These are phyloP conservation scores for Brassica incana DNA, from an alignment of 345 rosid species.

Conservation along the genomic window DNA sequence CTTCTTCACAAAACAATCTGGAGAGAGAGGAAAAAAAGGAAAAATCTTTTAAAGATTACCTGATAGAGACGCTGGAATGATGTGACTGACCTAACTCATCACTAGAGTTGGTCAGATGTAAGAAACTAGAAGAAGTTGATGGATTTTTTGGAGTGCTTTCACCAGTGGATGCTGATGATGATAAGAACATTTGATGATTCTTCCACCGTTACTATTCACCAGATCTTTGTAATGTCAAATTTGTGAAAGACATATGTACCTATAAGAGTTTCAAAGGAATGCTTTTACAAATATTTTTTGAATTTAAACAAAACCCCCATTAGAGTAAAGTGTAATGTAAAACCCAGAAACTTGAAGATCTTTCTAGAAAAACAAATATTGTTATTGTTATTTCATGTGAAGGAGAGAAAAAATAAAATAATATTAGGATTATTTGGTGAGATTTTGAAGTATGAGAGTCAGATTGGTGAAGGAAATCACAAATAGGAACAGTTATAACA, in stretches of 20 bases:
- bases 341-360: constrained; percentile 6
- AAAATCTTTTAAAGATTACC: constrained; percentile 44
- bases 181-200: constrained; percentile 49
- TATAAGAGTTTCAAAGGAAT: not conserved
- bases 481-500: constrained; percentile 28
- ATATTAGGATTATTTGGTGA: constrained; percentile 32
- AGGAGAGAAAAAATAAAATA: constrained; percentile 35
- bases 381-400: constrained; percentile 48
- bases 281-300: not conserved
- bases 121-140: constrained; percentile 43
- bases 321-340: constrained; percentile 17
- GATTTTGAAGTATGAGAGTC: constrained; percentile 4
- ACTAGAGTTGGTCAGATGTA: constrained; percentile 25
- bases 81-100: constrained; percentile 37
- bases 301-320: constrained; percentile 14
- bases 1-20: not conserved
- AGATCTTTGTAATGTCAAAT: constrained; percentile 13
- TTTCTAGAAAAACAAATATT: not conserved
- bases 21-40: not conserved
- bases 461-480: constrained; percentile 17
- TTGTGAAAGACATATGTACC: constrained; percentile 7
- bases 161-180: constrained; percentile 85
- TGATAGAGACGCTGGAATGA: constrained; percentile 71
- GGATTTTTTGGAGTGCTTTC: constrained; percentile 53
- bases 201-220: constrained; percentile 53